These are phyloP conservation scores for Triticum timopheevii DNA, from an alignment of 176 grass and related monocot species.

Conservation along the genomic window DNA sequence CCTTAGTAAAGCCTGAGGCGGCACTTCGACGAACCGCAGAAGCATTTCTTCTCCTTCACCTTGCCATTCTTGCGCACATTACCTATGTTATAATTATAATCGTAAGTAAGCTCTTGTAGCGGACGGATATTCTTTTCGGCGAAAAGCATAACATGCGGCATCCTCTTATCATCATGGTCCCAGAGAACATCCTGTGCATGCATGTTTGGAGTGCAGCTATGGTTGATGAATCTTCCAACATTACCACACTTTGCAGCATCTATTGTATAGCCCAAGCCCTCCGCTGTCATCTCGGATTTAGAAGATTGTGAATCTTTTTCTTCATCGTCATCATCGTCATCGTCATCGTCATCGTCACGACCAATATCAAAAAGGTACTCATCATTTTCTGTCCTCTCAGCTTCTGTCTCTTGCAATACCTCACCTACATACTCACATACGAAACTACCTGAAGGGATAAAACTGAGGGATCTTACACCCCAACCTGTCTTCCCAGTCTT, in stretches of 20 bases:
- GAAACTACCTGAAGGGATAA: slow-evolving; percentile 68
- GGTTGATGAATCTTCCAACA: slow-evolving; percentile 75
- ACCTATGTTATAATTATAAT: slow-evolving; percentile 66
- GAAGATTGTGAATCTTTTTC: slow-evolving; percentile 37
- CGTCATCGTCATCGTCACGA: slow-evolving; percentile 29
- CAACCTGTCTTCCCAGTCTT: slow-evolving; percentile 58
- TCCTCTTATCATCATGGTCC: slow-evolving; percentile 58
- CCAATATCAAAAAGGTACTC: slow-evolving; percentile 78
- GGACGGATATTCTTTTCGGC: slow-evolving; percentile 61
- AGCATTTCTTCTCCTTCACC: slow-evolving; percentile 31
- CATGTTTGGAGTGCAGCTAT: slow-evolving; percentile 71
- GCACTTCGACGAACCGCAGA: slow-evolving; percentile 35
- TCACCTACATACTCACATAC: slow-evolving; percentile 74
- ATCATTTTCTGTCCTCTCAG: slow-evolving; percentile 53
- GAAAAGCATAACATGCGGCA: slow-evolving; percentile 67
- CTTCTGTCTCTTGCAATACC: slow-evolving; percentile 51
- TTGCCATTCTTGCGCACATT: slow-evolving; percentile 40
- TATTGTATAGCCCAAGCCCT: slow-evolving; percentile 50
- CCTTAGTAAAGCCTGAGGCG: slow-evolving; percentile 45
- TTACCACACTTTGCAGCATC: slow-evolving; percentile 64
- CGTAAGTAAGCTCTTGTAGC: slow-evolving; percentile 68
- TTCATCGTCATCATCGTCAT: neutral
- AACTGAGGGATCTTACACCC: slow-evolving; percentile 72
- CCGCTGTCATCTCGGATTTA: slow-evolving; percentile 21
- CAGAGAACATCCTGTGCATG: slow-evolving; percentile 76